phyloP scores from a whole-genome alignment of 495 filamentous ascomycete species.

The Podospora didyma region DNA sequence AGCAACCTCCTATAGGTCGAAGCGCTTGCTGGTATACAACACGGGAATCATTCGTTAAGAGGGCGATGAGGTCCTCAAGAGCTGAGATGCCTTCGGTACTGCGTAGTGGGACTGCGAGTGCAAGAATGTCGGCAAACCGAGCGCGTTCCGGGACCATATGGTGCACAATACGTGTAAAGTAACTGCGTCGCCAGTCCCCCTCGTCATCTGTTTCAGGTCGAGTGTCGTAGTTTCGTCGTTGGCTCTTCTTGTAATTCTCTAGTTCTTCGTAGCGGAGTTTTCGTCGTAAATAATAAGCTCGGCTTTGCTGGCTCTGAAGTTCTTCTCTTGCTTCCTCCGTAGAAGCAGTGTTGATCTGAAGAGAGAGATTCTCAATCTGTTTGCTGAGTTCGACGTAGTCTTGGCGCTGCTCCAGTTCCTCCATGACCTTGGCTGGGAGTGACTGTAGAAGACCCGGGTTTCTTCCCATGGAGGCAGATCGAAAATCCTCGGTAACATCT shows the following conservation, averaged over 20 bases:
- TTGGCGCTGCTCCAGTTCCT: conserved; percentile 5
- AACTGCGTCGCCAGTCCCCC: too few species aligned
- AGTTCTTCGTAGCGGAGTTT: neutral
- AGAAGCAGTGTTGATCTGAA: neutral
- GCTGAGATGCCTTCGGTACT: too few species aligned
- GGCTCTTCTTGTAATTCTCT: too few species aligned
- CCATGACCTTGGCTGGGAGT: conserved; percentile 2
- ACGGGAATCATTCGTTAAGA: conserved; percentile 14
- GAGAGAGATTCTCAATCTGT: neutral
- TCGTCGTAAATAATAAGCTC: neutral
- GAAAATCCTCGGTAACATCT: conserved; percentile 4
- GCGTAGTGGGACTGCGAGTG: too few species aligned
- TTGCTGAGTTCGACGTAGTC: neutral
- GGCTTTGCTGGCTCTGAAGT: neutral
- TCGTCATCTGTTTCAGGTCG: too few species aligned
- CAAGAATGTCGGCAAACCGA: too few species aligned
- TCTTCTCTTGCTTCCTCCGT: neutral
- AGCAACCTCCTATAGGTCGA: conserved; percentile 13
- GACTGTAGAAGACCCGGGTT: conserved; percentile 7
- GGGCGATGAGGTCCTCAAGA: conserved; percentile 15
- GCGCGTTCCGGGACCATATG: too few species aligned
- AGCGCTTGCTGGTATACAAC: conserved; percentile 18
- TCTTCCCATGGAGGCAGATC: conserved; percentile 8
- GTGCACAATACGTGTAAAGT: too few species aligned
- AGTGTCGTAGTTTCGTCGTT: too few species aligned